Evolutionary conservation across 108 stramenopile species (phyloP), one percentile per base, ranked within the genome.

Genomic region (Stephanodiscus triporus): DNA sequence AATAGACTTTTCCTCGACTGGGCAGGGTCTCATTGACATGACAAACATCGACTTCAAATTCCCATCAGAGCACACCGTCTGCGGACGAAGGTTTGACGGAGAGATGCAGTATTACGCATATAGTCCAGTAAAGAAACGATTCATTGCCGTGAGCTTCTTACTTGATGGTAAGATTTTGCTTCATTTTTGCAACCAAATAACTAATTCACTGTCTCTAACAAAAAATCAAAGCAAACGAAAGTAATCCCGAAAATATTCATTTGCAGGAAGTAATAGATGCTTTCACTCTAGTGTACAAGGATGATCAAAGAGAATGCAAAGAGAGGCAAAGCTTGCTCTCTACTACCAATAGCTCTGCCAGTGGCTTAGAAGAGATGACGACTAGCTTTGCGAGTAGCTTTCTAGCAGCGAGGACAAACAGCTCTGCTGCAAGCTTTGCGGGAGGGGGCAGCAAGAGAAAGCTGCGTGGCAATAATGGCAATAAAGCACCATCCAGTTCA

Each of bases 11-110:
- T 88, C 93, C 0, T 72, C 85, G 42, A 85, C 82, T 49, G 91
- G 93, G 79, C 76, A 76, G 37, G 87, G 88, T 14, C 79, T 78
- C 69, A 79, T 86, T 13, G 88, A 90, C 48, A 81, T 81, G 80
- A 74, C 72, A 19, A 81, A 95, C 61, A 81, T 91, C n/a, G 93
- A 95, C 79, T 89, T 95, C 72, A 95, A 95, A 54, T 78, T 95
- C 40, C 93, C 93, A 23, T 54, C 80, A 0, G 93, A 95, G 74
- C 93, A 95, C 53, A 73, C 75, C 14, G 85, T 95, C 20, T 77
- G 85, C 64, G 91, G 91, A 14, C 63, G 84, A 57, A 45, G 62
- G 17, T 92, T 87, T 72, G 93, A 90, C 66, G 93, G 79, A 22
- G 93, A 95, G 45, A 89, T 91, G 84, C 93, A 95, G 68, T 85